A percentile compares a stretch with the other conserved stretches of the same genome.
phyloP scores from a whole-genome alignment of 2,329 filamentous ascomycete species.

The Ophiostoma quercus region DNA sequence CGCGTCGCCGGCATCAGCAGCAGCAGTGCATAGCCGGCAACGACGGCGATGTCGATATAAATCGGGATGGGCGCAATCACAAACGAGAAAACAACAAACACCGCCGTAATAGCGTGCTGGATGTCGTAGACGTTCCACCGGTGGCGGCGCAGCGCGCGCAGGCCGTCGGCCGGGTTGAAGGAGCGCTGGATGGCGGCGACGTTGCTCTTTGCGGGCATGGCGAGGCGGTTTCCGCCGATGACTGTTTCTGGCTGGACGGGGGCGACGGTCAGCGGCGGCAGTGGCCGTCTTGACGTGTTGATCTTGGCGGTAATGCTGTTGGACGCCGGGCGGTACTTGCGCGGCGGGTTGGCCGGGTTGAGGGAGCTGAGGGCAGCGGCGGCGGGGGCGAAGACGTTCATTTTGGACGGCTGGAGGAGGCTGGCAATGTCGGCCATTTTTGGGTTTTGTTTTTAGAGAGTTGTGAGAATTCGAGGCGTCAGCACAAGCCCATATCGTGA shows the following conservation, averaged over 20 bases:
- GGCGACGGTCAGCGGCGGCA: slow-evolving; percentile 19
- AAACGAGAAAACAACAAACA: slow-evolving; percentile 75
- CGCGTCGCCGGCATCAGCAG: slow-evolving; percentile 77
- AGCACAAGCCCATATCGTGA: neutral
- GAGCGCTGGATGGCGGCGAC: slow-evolving; percentile 75
- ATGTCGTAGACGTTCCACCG: slow-evolving; percentile 78
- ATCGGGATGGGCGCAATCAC: slow-evolving; percentile 78
- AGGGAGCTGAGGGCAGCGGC: slow-evolving; percentile 31
- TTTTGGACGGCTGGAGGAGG: slow-evolving; percentile 30
- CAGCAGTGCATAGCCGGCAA: slow-evolving; percentile 61
- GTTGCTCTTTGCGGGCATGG: slow-evolving; percentile 36
- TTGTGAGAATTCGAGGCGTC: neutral
- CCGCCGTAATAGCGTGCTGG: slow-evolving; percentile 72
- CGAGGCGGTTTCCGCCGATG: slow-evolving; percentile 15
- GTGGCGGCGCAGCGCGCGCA: slow-evolving; percentile 69
- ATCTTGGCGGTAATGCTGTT: slow-evolving; percentile 16
- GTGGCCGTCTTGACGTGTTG: slow-evolving; percentile 16
- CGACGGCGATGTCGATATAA: slow-evolving; percentile 67
- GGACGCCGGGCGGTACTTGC: slow-evolving; percentile 31
- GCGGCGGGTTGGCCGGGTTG: slow-evolving; percentile 32
- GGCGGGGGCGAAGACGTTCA: slow-evolving; percentile 31
- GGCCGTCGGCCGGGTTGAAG: slow-evolving; percentile 71
- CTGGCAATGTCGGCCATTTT: slow-evolving; percentile 31
- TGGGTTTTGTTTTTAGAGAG: too few species aligned
- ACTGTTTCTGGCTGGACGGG: slow-evolving; percentile 28